Evolutionary conservation across 2,329 filamentous ascomycete genomes (phyloP).

Genomic region (Penicillium sp.): DNA sequence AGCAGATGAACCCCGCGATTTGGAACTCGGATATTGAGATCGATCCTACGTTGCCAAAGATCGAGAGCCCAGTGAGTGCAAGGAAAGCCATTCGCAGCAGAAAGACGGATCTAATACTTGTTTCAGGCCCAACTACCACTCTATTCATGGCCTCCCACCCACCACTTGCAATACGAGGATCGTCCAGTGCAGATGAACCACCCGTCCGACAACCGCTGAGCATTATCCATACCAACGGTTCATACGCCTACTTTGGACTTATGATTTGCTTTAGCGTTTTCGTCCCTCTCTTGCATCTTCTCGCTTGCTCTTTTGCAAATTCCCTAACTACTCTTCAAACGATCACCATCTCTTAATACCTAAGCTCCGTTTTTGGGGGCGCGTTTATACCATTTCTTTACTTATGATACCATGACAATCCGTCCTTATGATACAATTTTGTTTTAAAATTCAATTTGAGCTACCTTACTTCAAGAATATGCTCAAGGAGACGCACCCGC

Average conservation of each 20-base stretch:
- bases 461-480: neutral
- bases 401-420: neutral
- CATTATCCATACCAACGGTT: neutral
- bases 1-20: neutral
- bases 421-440: neutral
- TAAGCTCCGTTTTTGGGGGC: neutral
- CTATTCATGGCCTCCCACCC: neutral
- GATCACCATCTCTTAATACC: neutral
- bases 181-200: neutral
- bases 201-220: neutral
- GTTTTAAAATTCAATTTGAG: neutral
- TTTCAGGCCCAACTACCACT: neutral
- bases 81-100: neutral
- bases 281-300: neutral
- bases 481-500: neutral
- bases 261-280: neutral
- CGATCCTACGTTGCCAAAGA: slow-evolving; percentile 4
- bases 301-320: neutral
- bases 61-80: neutral
- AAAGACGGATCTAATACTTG: neutral
- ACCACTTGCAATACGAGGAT: neutral
- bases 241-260: neutral
- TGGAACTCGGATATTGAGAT: slow-evolving; percentile 5
- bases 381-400: neutral
- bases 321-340: neutral